These are phyloP conservation scores for Castanea mollissima DNA, from an alignment of 306 rosid genomes.

Conservation along the genomic window DNA sequence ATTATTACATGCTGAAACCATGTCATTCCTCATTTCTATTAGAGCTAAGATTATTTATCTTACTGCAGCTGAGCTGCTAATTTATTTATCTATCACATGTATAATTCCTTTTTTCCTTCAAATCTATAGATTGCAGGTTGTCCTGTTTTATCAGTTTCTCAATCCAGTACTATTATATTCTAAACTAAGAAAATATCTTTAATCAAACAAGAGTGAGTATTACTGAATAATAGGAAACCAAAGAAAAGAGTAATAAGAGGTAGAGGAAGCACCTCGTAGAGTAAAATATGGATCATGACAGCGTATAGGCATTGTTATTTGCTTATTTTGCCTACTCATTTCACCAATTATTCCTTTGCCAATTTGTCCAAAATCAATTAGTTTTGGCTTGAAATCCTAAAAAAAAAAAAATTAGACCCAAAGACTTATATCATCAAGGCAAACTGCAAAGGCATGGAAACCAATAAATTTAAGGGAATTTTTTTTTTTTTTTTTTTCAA, in stretches of 20 bases:
- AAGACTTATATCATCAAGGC: not conserved
- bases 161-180: not conserved
- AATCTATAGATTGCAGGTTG: not conserved
- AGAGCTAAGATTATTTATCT: no score
- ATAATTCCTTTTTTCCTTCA: not conserved
- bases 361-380: conserved; percentile 33
- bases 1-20: not conserved
- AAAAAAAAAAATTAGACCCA: not conserved
- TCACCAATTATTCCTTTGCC: conserved; percentile 19
- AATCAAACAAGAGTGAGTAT: not conserved
- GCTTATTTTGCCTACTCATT: conserved; percentile 27
- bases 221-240: not conserved
- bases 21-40: not conserved
- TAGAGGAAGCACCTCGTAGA: conserved; percentile 31
- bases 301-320: conserved; percentile 26
- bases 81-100: not conserved
- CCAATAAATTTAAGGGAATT: not conserved
- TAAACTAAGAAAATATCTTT: not conserved
- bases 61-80: not conserved
- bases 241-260: not conserved
- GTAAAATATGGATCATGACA: conserved; percentile 46
- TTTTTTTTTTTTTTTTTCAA: not conserved
- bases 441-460: not conserved
- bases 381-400: conserved; percentile 57
- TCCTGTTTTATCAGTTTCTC: not conserved